phyloP scores from a whole-genome alignment of 192 early-diverging fungal genomes.

The Gryganskiella cystojenkinii region DNA sequence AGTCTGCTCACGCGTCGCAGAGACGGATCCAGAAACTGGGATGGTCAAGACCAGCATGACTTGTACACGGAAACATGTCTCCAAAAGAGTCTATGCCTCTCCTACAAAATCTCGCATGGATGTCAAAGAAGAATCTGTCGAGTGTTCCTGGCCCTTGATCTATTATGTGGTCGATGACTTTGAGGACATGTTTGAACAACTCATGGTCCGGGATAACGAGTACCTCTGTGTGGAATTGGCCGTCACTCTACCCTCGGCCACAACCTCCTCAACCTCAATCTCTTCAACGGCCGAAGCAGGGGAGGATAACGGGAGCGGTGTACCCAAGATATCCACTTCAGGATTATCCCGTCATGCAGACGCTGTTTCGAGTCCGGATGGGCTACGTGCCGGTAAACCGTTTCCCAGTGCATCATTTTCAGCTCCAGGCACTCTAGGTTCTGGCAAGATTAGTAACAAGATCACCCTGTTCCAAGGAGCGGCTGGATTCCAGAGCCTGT shows the following conservation, averaged over 20 bases:
- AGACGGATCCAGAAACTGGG: slow-evolving; percentile 26
- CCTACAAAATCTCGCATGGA: slow-evolving; percentile 94
- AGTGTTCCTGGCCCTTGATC: slow-evolving; percentile 90
- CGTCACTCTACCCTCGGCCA: slow-evolving; percentile 70
- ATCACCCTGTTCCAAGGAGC: slow-evolving; percentile 94
- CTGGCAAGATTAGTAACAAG: slow-evolving; percentile 58
- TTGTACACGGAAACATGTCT: slow-evolving; percentile 77
- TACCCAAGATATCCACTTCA: slow-evolving; percentile 47
- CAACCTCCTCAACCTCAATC: slow-evolving; percentile 10
- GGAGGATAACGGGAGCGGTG: no score
- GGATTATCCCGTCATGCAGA: slow-evolving; percentile 36
- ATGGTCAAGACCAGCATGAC: slow-evolving; percentile 70
- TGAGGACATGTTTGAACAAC: slow-evolving; percentile 89
- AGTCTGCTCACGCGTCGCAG: slow-evolving; percentile 73
- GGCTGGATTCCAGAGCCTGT: slow-evolving; percentile 81
- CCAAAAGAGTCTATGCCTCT: slow-evolving; percentile 85
- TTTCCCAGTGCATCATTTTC: slow-evolving; percentile 31
- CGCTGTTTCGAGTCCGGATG: slow-evolving; percentile 41
- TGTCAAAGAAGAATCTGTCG: slow-evolving; percentile 87
- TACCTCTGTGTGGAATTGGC: slow-evolving; percentile 93
- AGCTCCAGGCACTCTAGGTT: slow-evolving; percentile 62
- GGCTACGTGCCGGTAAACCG: slow-evolving; percentile 23
- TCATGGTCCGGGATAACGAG: slow-evolving; percentile 86
- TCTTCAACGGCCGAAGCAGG: no score
- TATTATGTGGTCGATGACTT: slow-evolving; percentile 96